A percentile compares a stretch with the other conserved stretches of the same genome.
phyloP scores from a whole-genome alignment of 2,329 filamentous ascomycete genomes.

The Metarhizium humberi region DNA sequence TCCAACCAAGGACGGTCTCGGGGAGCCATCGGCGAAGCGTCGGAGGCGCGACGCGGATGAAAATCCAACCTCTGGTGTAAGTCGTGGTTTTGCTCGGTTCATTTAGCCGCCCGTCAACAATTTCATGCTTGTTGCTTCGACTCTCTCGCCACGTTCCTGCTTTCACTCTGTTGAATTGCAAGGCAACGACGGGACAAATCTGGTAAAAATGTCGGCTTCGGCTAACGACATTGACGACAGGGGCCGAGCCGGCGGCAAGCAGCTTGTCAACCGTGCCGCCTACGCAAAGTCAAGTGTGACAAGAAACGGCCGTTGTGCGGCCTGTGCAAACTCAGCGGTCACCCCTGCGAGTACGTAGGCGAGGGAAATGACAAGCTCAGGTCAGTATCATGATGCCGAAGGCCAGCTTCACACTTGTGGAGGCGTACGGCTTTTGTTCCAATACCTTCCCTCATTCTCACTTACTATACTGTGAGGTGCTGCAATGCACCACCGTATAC shows the following conservation, averaged over 20 bases:
- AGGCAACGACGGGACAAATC: too few species aligned
- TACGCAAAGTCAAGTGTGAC: constrained; percentile 2
- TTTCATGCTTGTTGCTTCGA: too few species aligned
- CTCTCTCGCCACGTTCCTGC: neutral
- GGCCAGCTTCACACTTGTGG: neutral
- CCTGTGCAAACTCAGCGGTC: constrained; percentile 7
- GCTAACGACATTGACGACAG: neutral
- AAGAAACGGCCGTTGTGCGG: constrained; percentile 11
- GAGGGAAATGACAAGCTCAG: constrained; percentile 10
- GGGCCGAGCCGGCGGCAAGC: constrained; percentile 9
- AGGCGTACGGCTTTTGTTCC: neutral
- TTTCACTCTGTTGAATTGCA: too few species aligned
- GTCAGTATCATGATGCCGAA: constrained; percentile 2
- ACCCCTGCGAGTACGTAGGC: constrained; percentile 11
- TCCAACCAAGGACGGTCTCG: neutral
- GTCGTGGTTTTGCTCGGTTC: too few species aligned
- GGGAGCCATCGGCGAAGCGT: constrained; percentile 5
- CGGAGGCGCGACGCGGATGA: neutral
- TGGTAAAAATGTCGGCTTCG: neutral
- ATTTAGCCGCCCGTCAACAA: too few species aligned
- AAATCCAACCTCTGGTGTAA: too few species aligned
- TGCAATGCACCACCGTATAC: neutral
- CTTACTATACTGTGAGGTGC: neutral
- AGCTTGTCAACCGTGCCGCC: constrained; percentile 11
- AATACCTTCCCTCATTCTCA: neutral